A percentile compares a stretch with the other conserved stretches of the same genome.
These are phyloP conservation scores for Neurospora sp. DNA, from an alignment of 495 filamentous ascomycete genomes.

Conservation along the genomic window DNA sequence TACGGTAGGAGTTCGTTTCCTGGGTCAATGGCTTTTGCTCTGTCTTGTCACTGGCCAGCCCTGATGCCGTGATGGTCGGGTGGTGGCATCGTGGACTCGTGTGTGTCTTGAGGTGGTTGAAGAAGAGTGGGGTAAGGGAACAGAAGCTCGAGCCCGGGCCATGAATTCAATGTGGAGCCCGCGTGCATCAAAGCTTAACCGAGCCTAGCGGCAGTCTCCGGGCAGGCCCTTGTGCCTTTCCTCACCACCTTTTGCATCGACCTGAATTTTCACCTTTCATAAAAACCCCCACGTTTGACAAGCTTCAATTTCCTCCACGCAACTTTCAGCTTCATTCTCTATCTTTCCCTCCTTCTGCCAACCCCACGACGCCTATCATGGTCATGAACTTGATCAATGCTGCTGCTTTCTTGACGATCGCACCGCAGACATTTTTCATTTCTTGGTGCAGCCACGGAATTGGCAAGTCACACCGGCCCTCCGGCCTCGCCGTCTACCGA, in stretches of 20 bases:
- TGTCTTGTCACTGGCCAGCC: neutral
- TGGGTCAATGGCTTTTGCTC: neutral
- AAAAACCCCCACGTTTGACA: constrained; percentile 15
- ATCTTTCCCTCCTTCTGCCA: constrained; percentile 1
- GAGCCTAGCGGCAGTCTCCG: neutral
- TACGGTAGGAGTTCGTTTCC: neutral
- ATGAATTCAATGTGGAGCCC: neutral
- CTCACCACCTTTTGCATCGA: neutral
- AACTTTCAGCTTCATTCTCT: constrained; percentile 4
- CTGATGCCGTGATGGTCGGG: neutral
- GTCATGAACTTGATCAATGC: neutral
- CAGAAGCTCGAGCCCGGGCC: neutral
- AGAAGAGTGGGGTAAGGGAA: neutral
- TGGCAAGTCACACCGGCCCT: constrained; percentile 5
- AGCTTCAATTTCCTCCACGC: constrained; percentile 15
- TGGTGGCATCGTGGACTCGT: neutral
- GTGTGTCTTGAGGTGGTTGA: neutral
- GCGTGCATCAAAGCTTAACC: neutral
- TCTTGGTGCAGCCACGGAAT: constrained; percentile 1
- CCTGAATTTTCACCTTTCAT: neutral
- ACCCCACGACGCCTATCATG: neutral
- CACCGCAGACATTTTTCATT: neutral
- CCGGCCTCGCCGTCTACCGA: constrained; percentile 16
- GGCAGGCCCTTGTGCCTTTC: neutral
- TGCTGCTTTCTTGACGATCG: neutral